Base-by-base conservation (phyloP, 495 filamentous ascomycete genomes). In the Neurospora discreta region DNA sequence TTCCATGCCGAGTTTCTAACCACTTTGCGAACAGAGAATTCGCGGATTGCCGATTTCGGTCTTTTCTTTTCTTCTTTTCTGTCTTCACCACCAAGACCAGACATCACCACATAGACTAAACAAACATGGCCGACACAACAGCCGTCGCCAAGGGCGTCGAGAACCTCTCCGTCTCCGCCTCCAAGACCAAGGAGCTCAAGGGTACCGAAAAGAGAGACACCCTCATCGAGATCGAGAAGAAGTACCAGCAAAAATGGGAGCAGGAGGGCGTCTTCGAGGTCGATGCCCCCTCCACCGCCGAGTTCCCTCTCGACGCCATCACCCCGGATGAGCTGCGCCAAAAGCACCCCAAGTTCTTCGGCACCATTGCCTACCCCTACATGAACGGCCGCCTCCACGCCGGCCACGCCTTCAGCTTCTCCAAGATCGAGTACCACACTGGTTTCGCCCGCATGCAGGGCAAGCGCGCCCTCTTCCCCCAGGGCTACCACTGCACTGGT, bases 371-470 rank as follows among this genome's bases (percentile, higher is more conserved):
- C 65, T 99, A 94, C 76, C 94, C 79, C 33, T 97, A 98, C 81
- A 97, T 97, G 91, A 98, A 98, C 82, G 95, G 95, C 71, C 94
- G 90, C 73, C 86, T 97, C 39, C 95, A 98, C 77, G 93, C 91
- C 16, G 95, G 95, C 68, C 95, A 98, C 83, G 90, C 88, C 75
- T 98, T 98, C 81, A 93, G 93, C 26, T 87, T 91, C 72, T 90
- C 85, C 78, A 98, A 98, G 80, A 89, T 95, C 74, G 94, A 96
- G 80, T 96, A 95, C 79, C 88, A 89, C 73, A 87, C 88, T 38
- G 91, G 92, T 43, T 90, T 89, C 72, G 89, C 90, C 42, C 85
- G 94, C 46, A 96, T 98, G 94, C 88, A 95, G 80, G 95, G 95
- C 73, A 93, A 93, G 83, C 85, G 91, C 65, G 85, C 89, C 72